Percentiles rank a stretch among this genome's conserved stretches.
Evolutionary conservation across 164 flowering plant species (phyloP).

Genomic region (Dillenia turbinata): DNA sequence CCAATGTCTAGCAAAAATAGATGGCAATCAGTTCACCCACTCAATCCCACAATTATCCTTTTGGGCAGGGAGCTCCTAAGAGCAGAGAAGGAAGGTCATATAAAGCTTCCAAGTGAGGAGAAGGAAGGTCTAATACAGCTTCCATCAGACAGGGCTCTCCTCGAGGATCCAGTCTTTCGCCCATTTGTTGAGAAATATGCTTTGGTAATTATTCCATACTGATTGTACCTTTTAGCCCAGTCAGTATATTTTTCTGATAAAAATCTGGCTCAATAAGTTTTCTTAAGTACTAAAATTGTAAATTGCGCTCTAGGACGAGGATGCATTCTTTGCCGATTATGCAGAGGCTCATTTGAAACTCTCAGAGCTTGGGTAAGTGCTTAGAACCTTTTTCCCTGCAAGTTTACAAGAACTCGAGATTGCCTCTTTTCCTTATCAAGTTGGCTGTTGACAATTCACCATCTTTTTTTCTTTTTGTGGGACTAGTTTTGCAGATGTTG

Average conservation of each 20-base stretch:
- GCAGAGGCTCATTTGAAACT: slow-evolving; percentile 19
- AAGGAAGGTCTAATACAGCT: slow-evolving; percentile 52
- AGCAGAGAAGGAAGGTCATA: slow-evolving; percentile 49
- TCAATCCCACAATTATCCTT: too few species aligned
- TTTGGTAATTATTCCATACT: slow-evolving; percentile 22
- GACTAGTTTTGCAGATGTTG: background rate
- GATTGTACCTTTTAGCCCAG: background rate
- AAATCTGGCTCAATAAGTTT: background rate
- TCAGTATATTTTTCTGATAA: background rate
- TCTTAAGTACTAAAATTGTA: background rate
- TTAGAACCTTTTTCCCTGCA: background rate
- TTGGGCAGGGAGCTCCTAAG: slow-evolving; percentile 35
- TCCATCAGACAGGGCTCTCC: slow-evolving; percentile 49
- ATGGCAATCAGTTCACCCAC: too few species aligned
- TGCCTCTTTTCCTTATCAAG: too few species aligned
- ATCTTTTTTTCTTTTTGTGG: background rate
- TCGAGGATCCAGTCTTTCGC: slow-evolving; percentile 43
- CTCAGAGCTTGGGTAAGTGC: slow-evolving; percentile 19
- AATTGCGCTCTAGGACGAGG: slow-evolving; percentile 14
- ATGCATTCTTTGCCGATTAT: slow-evolving; percentile 20
- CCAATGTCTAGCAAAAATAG: too few species aligned
- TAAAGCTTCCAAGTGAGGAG: slow-evolving; percentile 49
- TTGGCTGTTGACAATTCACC: background rate
- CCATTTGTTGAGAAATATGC: slow-evolving; percentile 56
- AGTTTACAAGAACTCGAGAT: background rate